Evolutionary conservation across 2,329 filamentous ascomycete genomes (phyloP).

Genomic region (Aspergillus sojae): DNA sequence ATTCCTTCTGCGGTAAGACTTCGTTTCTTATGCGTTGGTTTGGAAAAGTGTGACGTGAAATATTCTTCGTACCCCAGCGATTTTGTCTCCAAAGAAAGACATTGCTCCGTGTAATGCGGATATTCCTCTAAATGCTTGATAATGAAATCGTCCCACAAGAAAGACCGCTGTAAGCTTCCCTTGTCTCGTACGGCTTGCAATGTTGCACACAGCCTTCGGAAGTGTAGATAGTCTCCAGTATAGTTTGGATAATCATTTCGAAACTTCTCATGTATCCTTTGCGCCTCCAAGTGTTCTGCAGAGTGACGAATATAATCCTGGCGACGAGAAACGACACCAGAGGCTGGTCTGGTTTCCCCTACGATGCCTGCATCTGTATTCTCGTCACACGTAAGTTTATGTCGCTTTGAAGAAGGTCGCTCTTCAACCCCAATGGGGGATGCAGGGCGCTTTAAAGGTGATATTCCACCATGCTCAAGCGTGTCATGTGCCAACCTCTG

Average conservation of each 20-base stretch:
- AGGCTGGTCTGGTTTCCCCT: slow-evolving; percentile 7
- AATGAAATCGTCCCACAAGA: slow-evolving; percentile 51
- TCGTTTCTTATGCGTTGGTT: slow-evolving; percentile 39
- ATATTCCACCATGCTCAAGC: slow-evolving; percentile 8
- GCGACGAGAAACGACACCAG: slow-evolving; percentile 23
- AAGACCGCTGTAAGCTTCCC: slow-evolving; percentile 37
- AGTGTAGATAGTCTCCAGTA: slow-evolving; percentile 40
- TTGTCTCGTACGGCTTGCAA: slow-evolving; percentile 35
- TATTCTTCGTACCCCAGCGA: slow-evolving; percentile 42
- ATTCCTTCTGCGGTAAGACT: slow-evolving; percentile 38
- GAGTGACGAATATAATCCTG: slow-evolving; percentile 25
- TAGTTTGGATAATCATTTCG: slow-evolving; percentile 44
- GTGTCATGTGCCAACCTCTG: slow-evolving; percentile 7
- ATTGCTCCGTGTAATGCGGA: slow-evolving; percentile 34
- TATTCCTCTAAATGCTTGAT: slow-evolving; percentile 44
- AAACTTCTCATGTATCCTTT: slow-evolving; percentile 40
- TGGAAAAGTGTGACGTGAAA: slow-evolving; percentile 37
- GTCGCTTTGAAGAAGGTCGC: slow-evolving; percentile 19
- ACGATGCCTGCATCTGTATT: neutral
- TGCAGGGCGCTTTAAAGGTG: slow-evolving; percentile 18
- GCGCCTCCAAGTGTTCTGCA: slow-evolving; percentile 25
- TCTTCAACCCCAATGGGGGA: slow-evolving; percentile 14
- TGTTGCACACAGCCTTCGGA: slow-evolving; percentile 41
- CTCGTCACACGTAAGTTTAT: neutral
- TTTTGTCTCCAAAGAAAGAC: slow-evolving; percentile 27